Evolutionary conservation across 2,329 filamentous ascomycete genomes (phyloP).

Genomic region (Colletotrichum agaves): DNA sequence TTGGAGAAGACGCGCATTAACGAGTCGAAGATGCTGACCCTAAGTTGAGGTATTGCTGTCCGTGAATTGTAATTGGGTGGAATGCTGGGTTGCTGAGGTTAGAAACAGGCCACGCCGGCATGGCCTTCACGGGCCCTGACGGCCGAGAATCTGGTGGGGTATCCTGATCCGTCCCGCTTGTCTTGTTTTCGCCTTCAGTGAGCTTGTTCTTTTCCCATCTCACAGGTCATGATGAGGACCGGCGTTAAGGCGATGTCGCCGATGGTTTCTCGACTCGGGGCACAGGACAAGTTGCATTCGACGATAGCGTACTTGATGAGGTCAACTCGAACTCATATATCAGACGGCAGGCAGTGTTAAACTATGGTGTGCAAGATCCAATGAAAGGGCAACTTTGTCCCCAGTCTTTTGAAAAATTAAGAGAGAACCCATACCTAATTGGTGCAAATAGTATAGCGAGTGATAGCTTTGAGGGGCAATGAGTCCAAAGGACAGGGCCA

Average conservation of each 20-base stretch:
- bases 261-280: slow-evolving; percentile 5
- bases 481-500: slow-evolving; percentile 4
- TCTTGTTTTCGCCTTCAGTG: background rate
- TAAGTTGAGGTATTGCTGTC: slow-evolving; percentile 1
- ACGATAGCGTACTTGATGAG: background rate
- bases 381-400: background rate
- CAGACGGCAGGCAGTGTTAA: background rate
- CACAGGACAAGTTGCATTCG: background rate
- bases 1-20: too few species aligned
- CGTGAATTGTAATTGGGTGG: background rate
- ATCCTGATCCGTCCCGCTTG: background rate
- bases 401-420: background rate
- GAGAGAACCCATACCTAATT: background rate
- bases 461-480: background rate
- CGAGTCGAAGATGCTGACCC: background rate
- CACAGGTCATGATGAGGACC: background rate
- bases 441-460: background rate
- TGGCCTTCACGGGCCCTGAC: slow-evolving; percentile 8
- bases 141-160: slow-evolving; percentile 28
- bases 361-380: background rate
- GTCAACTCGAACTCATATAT: slow-evolving; percentile 1
- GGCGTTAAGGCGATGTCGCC: background rate
- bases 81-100: slow-evolving; percentile 14
- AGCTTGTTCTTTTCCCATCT: background rate
- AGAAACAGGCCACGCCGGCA: slow-evolving; percentile 15